Base-by-base conservation (phyloP, 805 yeast species). In the Komagataella ulmi region DNA sequence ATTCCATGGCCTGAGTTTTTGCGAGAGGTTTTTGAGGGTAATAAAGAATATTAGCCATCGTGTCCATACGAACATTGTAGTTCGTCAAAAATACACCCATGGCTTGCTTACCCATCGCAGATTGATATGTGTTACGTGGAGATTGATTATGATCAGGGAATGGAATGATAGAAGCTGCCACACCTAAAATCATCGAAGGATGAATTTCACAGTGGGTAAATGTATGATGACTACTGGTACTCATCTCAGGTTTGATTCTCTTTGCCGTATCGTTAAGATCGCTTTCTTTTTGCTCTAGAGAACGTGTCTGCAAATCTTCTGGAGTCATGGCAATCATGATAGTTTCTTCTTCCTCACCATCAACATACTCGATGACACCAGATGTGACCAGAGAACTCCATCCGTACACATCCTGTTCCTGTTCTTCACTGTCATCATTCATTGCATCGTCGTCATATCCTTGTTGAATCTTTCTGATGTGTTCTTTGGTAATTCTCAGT, bases 41-140 rank as follows among this genome's bases (percentile, higher is more conserved):
- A 65, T 93, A 93, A 59, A 93, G 75, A 60, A 93, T 91, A 65
- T 93, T 93, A 7, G 99, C 97, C 99, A 93, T 93, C 1, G 99
- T 93, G 69, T 93, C 99, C 99, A 93, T 93, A 72, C 99, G 87
- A 51, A 91, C 96, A 54, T 84, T 79, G 68, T 91, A 93, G 65
- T 93, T 93, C 3, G 99, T 93, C 61, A 91, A 76, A 68, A 87
- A 91, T 7, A 93, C 98, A 65, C 99, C 99, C 99, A 93, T 93
- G 53, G 99, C 99, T 73, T 93, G 99, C 70, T 93, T 93, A 81
- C 99, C 99, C 99, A 93, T 93, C 57, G 99, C 99, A 66, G 97
- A 90, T 74, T 93, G 99, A 70, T 93, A 93, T 3, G 99, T 93
- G 66, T 93, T 93, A 82, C 99, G 91, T 54, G 99, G 99, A 54